Conservation (phyloP, 768 basidiomycete species). For the Filobasidium wieringae region DNA sequence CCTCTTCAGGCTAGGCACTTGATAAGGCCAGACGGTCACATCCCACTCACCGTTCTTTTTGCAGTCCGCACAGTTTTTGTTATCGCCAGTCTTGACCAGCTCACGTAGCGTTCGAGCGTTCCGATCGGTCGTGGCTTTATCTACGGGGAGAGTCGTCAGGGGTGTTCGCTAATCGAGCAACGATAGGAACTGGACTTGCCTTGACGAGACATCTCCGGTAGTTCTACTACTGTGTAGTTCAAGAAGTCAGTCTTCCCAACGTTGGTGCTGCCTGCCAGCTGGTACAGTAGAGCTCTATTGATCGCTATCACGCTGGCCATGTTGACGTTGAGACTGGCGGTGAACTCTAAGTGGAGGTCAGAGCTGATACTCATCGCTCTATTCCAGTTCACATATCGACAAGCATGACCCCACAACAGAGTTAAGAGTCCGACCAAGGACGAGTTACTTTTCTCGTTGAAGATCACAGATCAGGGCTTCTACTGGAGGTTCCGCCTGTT, state of each 20-base stretch:
- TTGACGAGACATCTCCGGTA: slow-evolving; percentile 22
- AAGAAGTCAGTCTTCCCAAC: not conserved
- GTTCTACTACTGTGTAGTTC: not conserved
- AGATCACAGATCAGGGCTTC: too few species aligned
- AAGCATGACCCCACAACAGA: too few species aligned
- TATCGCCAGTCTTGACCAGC: slow-evolving; percentile 76
- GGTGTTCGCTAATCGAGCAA: not conserved
- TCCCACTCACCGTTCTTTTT: slow-evolving; percentile 77
- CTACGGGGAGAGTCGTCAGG: slow-evolving; percentile 32
- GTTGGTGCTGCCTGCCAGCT: not conserved
- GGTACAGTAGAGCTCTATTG: not conserved
- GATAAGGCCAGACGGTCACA: too few species aligned
- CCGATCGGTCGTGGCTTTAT: slow-evolving; percentile 73
- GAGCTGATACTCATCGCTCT: too few species aligned
- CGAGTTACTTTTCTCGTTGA: too few species aligned
- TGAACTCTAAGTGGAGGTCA: too few species aligned
- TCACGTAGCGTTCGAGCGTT: slow-evolving; percentile 69
- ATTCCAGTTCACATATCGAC: too few species aligned
- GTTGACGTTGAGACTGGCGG: too few species aligned
- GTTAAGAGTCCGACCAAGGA: too few species aligned
- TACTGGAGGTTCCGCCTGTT: too few species aligned
- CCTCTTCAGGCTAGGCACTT: too few species aligned
- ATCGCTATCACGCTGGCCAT: too few species aligned
- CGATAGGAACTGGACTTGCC: slow-evolving; percentile 11
- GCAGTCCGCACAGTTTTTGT: slow-evolving; percentile 92